Percentiles rank a stretch among this genome's conserved stretches.
Evolutionary conservation across 2,329 filamentous ascomycete species (phyloP).

Genomic region (Scytalidium sp.): DNA sequence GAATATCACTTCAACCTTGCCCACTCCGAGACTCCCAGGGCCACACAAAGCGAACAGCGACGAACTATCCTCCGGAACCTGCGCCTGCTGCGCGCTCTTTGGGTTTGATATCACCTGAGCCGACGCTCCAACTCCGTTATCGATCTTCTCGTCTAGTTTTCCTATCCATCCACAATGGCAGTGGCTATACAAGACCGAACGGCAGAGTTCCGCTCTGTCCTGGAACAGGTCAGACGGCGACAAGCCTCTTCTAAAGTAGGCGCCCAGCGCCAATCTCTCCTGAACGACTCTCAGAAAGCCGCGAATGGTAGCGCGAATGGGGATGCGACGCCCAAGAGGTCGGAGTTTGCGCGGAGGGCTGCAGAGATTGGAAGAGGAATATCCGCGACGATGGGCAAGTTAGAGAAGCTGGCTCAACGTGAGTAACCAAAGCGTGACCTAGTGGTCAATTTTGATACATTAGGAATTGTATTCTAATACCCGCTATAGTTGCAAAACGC

Average conservation of each 20-base stretch:
- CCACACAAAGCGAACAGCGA: too few relatives aligned
- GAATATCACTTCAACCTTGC: too few relatives aligned
- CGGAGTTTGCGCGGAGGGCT: constrained; percentile 89
- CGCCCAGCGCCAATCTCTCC: constrained; percentile 75
- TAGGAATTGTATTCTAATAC: constrained; percentile 5
- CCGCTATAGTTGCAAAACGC: constrained; percentile 72
- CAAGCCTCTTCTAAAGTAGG: constrained; percentile 74
- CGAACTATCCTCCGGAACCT: too few relatives aligned
- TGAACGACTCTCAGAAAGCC: constrained; percentile 70
- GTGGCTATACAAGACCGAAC: constrained; percentile 91
- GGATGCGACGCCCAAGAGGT: constrained; percentile 56
- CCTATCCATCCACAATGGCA: constrained; percentile 45
- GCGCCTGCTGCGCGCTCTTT: not conserved
- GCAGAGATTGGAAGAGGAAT: constrained; percentile 92
- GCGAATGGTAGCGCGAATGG: constrained; percentile 48
- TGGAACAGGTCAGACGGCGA: constrained; percentile 78
- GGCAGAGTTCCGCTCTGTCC: constrained; percentile 88
- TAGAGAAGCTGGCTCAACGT: constrained; percentile 88
- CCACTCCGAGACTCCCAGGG: too few relatives aligned
- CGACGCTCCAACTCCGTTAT: not conserved
- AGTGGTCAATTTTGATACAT: too few relatives aligned
- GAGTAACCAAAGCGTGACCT: too few relatives aligned
- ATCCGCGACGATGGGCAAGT: constrained; percentile 86
- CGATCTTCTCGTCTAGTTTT: constrained; percentile 14
- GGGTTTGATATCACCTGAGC: not conserved